phyloP scores from a whole-genome alignment of 306 rosid genomes.

The Vigna hirtella region DNA sequence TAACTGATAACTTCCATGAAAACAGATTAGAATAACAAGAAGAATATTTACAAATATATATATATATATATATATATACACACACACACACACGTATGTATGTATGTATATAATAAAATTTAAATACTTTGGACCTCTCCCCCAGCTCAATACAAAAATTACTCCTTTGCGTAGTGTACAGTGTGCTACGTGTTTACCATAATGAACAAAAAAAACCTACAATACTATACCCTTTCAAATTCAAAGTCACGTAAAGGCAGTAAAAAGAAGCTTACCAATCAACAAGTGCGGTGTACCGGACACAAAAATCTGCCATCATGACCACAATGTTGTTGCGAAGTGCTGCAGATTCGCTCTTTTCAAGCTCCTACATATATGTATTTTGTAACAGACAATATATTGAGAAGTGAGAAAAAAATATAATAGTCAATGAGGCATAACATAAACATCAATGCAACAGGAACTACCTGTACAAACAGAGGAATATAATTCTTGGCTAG shows the following conservation, averaged over 20 bases:
- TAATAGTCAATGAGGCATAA: conserved; percentile 29
- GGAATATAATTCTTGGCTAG: conserved; percentile 90
- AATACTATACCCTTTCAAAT: conserved; percentile 8
- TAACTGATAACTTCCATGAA: conserved; percentile 70
- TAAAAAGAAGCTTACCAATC: conserved; percentile 73
- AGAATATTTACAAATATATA: not conserved
- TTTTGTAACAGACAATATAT: conserved; percentile 24
- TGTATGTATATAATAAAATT: too few species aligned
- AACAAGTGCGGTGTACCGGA: conserved; percentile 94
- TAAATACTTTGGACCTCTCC: conserved; percentile 11
- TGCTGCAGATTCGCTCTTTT: conserved; percentile 76
- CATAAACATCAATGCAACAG: conserved; percentile 31
- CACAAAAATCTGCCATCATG: conserved; percentile 90
- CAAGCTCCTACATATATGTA: conserved; percentile 73
- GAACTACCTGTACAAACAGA: conserved; percentile 81
- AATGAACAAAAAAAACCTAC: not conserved
- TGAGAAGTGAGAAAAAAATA: conserved; percentile 7
- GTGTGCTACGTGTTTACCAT: conserved; percentile 9
- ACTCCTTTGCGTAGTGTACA: conserved; percentile 8
- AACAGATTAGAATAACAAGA: conserved; percentile 46
- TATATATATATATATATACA: too few species aligned
- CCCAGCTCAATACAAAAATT: conserved; percentile 11
- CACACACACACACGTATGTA: too few species aligned
- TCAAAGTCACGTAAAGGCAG: conserved; percentile 19
- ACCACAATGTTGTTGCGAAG: conserved; percentile 92